These are phyloP conservation scores for Saccharomycopsis oosterbeekiorum DNA, from an alignment of 805 yeast species.

Conservation along the genomic window DNA sequence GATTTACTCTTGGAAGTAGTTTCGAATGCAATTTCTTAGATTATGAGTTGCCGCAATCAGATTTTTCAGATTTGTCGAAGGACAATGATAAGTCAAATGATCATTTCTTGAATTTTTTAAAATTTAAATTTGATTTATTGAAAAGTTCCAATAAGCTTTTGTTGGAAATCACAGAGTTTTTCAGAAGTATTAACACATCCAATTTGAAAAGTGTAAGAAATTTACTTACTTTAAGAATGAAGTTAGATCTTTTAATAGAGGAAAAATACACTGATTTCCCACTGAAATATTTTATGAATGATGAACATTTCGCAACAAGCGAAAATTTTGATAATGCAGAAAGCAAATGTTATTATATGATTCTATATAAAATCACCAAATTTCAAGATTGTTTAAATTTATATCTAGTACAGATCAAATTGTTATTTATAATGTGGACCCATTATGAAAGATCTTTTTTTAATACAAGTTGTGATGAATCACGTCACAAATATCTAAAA, in stretches of 20 bases:
- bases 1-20: background rate
- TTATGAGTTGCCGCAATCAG: background rate
- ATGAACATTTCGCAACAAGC: conserved; percentile 1
- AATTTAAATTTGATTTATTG: background rate
- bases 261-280: background rate
- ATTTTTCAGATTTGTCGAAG: background rate
- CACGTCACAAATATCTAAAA: background rate
- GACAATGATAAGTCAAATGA: background rate
- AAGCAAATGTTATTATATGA: conserved; percentile 1
- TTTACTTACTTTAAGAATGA: background rate
- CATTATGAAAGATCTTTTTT: conserved; percentile 5
- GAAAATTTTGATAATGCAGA: background rate
- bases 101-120: background rate
- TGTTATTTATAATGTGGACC: background rate
- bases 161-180: background rate
- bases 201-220: background rate
- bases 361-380: background rate
- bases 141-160: background rate
- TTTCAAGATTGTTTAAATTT: conserved; percentile 4
- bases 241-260: background rate
- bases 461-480: background rate
- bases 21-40: background rate
- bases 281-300: background rate
- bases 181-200: background rate
- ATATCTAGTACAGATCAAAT: background rate